phyloP scores from a whole-genome alignment of 306 rosid genomes.

The Acacia crassicarpa region DNA sequence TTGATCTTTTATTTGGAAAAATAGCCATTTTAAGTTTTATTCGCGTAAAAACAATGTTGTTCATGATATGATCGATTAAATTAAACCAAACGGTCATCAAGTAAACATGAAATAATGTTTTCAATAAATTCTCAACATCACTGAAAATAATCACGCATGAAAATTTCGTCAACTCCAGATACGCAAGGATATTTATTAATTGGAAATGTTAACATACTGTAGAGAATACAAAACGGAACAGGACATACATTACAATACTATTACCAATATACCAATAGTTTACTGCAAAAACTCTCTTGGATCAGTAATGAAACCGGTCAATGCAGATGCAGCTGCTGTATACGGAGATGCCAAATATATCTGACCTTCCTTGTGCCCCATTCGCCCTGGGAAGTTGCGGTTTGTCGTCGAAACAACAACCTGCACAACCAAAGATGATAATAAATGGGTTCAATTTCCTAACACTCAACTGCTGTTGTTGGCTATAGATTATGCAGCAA shows the following conservation, averaged over 20 bases:
- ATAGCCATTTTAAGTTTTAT: too few species aligned
- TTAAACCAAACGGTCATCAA: background rate
- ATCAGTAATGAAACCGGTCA: slow-evolving; percentile 92
- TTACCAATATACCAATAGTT: background rate
- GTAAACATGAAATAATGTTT: background rate
- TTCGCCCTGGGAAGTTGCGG: slow-evolving; percentile 93
- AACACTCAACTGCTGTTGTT: background rate
- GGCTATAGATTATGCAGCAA: background rate
- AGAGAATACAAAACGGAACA: slow-evolving; percentile 28
- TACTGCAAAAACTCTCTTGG: slow-evolving; percentile 93
- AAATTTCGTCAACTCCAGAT: background rate
- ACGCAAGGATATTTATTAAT: background rate
- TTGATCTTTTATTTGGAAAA: too few species aligned
- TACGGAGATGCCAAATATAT: slow-evolving; percentile 91
- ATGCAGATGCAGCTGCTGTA: slow-evolving; percentile 97
- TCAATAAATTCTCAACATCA: background rate
- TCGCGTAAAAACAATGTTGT: too few species aligned
- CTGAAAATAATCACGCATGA: background rate
- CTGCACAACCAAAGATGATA: slow-evolving; percentile 42
- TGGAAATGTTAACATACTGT: slow-evolving; percentile 8
- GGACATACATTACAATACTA: background rate
- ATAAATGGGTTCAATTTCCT: slow-evolving; percentile 13
- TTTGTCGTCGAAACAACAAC: slow-evolving; percentile 76
- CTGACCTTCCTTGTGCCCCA: slow-evolving; percentile 97
- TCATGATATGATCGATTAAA: too few species aligned